A percentile compares a stretch with the other conserved stretches of the same genome.
Conservation (phyloP, 2,329 filamentous ascomycete species). For the Hirsutella thompsonii region DNA sequence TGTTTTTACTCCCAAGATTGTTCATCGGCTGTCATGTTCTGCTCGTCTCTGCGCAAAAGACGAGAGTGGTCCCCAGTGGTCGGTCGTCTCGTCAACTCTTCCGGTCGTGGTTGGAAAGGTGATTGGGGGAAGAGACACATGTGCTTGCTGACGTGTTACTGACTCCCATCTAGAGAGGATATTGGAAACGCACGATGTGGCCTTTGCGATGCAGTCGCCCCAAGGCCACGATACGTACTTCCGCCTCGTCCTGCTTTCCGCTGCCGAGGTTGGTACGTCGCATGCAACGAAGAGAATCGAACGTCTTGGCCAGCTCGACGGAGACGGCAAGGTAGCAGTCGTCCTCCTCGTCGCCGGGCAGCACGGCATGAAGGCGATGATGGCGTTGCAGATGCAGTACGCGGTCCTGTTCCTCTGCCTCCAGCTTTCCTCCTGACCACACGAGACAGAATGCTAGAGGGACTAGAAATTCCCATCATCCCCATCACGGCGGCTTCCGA, state of each 20-base stretch:
- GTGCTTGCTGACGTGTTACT: slow-evolving; percentile 4
- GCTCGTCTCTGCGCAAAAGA: slow-evolving; percentile 23
- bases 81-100: slow-evolving; percentile 11
- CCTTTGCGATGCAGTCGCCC: slow-evolving; percentile 18
- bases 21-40: slow-evolving; percentile 17
- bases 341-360: slow-evolving; percentile 28
- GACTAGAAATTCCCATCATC: slow-evolving; percentile 24
- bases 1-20: background rate
- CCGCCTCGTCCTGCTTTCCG: slow-evolving; percentile 26
- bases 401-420: slow-evolving; percentile 4
- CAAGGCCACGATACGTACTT: slow-evolving; percentile 10
- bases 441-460: slow-evolving; percentile 22
- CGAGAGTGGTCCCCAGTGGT: slow-evolving; percentile 21
- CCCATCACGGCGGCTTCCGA: slow-evolving; percentile 23
- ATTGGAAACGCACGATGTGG: slow-evolving; percentile 31
- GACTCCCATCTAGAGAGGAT: slow-evolving; percentile 21
- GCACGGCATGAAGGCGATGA: slow-evolving; percentile 19
- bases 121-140: background rate
- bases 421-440: too few relatives aligned
- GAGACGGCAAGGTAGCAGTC: slow-evolving; percentile 24
- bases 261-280: slow-evolving; percentile 19
- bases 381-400: slow-evolving; percentile 31
- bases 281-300: slow-evolving; percentile 21
- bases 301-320: slow-evolving; percentile 26
- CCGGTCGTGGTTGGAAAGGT: slow-evolving; percentile 13